Percentiles rank a stretch among this genome's conserved stretches.
phyloP scores from a whole-genome alignment of 2,329 filamentous ascomycete species.

The Colletotrichum tabaci region DNA sequence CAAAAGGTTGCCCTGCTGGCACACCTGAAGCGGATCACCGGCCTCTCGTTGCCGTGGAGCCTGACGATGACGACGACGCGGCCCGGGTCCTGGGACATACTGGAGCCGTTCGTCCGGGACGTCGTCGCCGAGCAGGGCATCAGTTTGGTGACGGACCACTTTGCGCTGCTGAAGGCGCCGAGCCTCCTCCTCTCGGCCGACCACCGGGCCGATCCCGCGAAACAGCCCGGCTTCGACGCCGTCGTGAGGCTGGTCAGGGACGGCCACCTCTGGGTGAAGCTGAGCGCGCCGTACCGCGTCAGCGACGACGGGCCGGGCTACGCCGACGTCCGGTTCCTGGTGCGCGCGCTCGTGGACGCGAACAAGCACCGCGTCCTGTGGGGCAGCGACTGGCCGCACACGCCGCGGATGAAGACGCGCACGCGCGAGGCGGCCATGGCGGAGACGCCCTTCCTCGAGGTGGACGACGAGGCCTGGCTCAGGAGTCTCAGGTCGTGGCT shows the following conservation, averaged over 20 bases:
- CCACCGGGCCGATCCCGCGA: slow-evolving; percentile 44
- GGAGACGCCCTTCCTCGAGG: slow-evolving; percentile 48
- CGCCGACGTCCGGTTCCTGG: slow-evolving; percentile 50
- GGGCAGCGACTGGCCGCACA: slow-evolving; percentile 59
- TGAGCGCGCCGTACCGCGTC: slow-evolving; percentile 56
- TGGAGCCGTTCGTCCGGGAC: slow-evolving; percentile 45
- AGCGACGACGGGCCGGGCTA: slow-evolving; percentile 50
- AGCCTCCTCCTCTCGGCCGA: slow-evolving; percentile 49
- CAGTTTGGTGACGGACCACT: slow-evolving; percentile 55
- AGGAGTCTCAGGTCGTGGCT: slow-evolving; percentile 45
- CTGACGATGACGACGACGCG: slow-evolving; percentile 51
- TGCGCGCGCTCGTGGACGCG: slow-evolving; percentile 50
- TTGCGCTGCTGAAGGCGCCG: slow-evolving; percentile 52
- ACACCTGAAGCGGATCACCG: slow-evolving; percentile 46
- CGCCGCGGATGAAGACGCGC: slow-evolving; percentile 54
- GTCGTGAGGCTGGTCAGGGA: slow-evolving; percentile 50
- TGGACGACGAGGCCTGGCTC: slow-evolving; percentile 47
- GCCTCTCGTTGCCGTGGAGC: slow-evolving; percentile 47
- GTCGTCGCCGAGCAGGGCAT: slow-evolving; percentile 45
- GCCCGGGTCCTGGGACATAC: slow-evolving; percentile 49
- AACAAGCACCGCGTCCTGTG: slow-evolving; percentile 53
- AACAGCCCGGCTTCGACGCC: slow-evolving; percentile 50
- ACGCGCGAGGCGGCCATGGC: slow-evolving; percentile 51
- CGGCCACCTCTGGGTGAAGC: slow-evolving; percentile 54
- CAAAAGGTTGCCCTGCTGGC: slow-evolving; percentile 51